These are phyloP conservation scores for Fraxinus platypoda DNA, from an alignment of 305 asterid genomes.

Conservation along the genomic window DNA sequence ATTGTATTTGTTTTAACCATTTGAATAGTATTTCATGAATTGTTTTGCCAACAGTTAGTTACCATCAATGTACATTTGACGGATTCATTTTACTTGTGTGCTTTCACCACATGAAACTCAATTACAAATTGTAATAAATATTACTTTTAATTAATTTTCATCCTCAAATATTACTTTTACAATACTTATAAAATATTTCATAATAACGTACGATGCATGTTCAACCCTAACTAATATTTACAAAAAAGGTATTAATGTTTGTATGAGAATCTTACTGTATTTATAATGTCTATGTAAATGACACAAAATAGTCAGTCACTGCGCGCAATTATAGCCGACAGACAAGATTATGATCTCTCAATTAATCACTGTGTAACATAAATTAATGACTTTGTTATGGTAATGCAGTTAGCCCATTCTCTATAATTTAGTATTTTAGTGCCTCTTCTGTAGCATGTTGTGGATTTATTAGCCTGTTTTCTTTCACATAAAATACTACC, in stretches of 20 bases:
- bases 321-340: constrained; percentile 28
- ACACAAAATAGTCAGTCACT: constrained; percentile 23
- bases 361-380: constrained; percentile 17
- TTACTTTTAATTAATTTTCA: too few species aligned
- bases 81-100: too few species aligned
- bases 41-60: too few species aligned
- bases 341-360: constrained; percentile 14
- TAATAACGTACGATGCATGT: too few species aligned
- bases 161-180: too few species aligned
- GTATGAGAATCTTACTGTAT: constrained; percentile 15
- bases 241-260: constrained; percentile 20
- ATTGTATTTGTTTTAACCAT: too few species aligned
- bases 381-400: neutral
- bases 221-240: neutral
- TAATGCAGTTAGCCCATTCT: constrained; percentile 27
- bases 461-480: constrained; percentile 8
- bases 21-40: too few species aligned
- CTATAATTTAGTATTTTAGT: constrained; percentile 4
- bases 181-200: too few species aligned
- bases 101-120: too few species aligned
- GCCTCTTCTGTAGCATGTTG: constrained; percentile 8
- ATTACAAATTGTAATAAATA: too few species aligned
- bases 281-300: constrained; percentile 25
- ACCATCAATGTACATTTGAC: too few species aligned
- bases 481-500: neutral